Evolutionary conservation across 768 basidiomycete genomes (phyloP).

Genomic region (Suillus fuscotomentosus): DNA sequence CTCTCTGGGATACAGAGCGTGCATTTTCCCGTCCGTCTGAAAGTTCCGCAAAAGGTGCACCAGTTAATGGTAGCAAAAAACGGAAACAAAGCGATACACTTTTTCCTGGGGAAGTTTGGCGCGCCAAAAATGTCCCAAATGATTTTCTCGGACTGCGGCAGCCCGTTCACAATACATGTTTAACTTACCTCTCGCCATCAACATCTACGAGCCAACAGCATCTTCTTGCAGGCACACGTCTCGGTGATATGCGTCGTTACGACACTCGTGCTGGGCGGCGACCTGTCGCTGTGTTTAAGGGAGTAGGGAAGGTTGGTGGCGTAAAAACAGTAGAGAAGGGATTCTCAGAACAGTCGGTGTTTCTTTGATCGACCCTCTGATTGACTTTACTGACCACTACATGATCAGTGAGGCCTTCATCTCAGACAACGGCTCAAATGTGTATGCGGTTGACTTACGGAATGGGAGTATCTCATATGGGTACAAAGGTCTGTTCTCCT

Average conservation of each 20-base stretch:
- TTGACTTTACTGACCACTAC: constrained; percentile 4
- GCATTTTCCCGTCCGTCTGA: constrained; percentile 37
- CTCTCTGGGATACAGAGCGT: constrained; percentile 73
- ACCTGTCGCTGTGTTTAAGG: constrained; percentile 68
- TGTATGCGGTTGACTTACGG: constrained; percentile 68
- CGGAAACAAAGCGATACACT: constrained; percentile 57
- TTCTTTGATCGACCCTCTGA: not conserved
- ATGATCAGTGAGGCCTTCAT: constrained; percentile 62
- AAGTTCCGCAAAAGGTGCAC: constrained; percentile 11
- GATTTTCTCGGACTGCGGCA: constrained; percentile 74
- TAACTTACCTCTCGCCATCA: constrained; percentile 54
- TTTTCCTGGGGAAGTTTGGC: constrained; percentile 77
- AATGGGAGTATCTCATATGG: constrained; percentile 62
- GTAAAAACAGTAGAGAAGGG: constrained; percentile 60
- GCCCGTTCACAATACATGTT: constrained; percentile 71
- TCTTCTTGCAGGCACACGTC: constrained; percentile 68
- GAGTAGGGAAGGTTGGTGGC: constrained; percentile 58
- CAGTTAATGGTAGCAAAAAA: constrained; percentile 29
- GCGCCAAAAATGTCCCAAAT: constrained; percentile 84
- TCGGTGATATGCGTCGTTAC: constrained; percentile 74
- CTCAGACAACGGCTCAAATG: constrained; percentile 60
- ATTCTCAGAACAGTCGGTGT: constrained; percentile 58
- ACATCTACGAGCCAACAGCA: constrained; percentile 38
- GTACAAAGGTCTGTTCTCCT: constrained; percentile 54
- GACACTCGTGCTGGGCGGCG: constrained; percentile 69